Evolutionary conservation across 352 stramenopile species (phyloP), one percentile per base, ranked within the genome.

Genomic region (Phytophthora sojae): DNA sequence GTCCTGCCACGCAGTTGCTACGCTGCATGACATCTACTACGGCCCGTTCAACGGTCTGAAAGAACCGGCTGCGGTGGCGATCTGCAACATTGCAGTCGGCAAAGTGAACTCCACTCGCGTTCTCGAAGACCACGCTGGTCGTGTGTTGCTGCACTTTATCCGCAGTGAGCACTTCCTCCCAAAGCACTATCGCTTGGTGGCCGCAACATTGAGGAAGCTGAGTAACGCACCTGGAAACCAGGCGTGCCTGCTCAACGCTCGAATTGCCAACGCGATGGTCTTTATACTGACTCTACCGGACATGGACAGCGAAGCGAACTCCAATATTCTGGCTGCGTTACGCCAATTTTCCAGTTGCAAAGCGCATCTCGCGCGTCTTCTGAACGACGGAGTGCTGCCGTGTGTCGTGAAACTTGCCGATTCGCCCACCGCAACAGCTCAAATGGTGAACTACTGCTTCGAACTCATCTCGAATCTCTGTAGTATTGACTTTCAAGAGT

Each of bases 391-490:
- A 0, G 71, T 89, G 8, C 63, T 95, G 32, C 66, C 83, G 1
- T 82, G 76, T 21, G 70, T 93, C 9, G 76, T 93, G 6, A 58
- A 61, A 12, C 66, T 95, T 25, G 82, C 79, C 29, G 86, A 92
- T 6, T 55, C 61, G 1, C 54, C 60, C 0, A 53, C 57, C 3
- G 50, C 67, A 32, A 71, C 69, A 30, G 23, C 42, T 12, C 77
- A 87, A 35, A 67, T 92, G 9, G 64, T 85, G 0, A 65, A 19
- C n/a, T 75, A 79, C 45, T 93, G 83, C 69, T 95, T 95, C 58
- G 84, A 91, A 61, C 79, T 95, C 19, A 78, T 94, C 30, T 91
- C 88, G 11, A 91, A 91, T 37, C 44, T 93, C 4, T 93, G 88
- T 52, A 78, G 74, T 1, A 63, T 85, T 30, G 70, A 89, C 64